Evolutionary conservation across 768 basidiomycete species (phyloP), one percentile per base, ranked within the genome.

Genomic region (Suillus ampliporus): DNA sequence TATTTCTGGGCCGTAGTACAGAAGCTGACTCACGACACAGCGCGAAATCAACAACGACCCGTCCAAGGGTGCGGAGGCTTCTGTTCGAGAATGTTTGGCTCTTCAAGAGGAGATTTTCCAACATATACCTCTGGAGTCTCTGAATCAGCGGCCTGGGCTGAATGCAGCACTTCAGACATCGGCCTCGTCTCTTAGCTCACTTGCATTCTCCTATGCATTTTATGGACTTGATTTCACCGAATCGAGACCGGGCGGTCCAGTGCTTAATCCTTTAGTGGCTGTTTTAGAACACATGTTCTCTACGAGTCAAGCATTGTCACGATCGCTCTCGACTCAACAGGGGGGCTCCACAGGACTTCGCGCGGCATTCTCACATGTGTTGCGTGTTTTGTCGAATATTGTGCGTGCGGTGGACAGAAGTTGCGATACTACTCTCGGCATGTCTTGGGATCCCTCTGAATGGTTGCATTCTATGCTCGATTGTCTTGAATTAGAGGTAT

Each of bases 401-500:
- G 72, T 85, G 40, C 76, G 77, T 38, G 76, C 83, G 63, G 71
- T 85, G 38, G 77, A 78, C 38, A 66, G 64, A 37, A 66, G 67
- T 50, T 67, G 67, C 19, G 75, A 79, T 3, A 65, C 72, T 3
- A 64, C 81, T 1, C 68, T 78, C 5, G 61, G 61, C 19, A 61
- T 90, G 5, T 58, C 74, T 1, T 94, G 92, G 92, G 72, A 87
- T 48, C 87, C 92, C 5, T 69, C 74, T 0, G 69, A 75, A 31
- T 97, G 95, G 95, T 74, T 91, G 7, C 68, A 79, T 2, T 72
- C 73, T 8, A 65, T 92, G 51, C 77, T 94, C 6, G 68, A 78
- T 13, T 81, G 76, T 38, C 72, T 94, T 46, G 80, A 87, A 58
- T 75, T 83, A 58, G 84, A 89, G 78, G 86, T 91, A 60, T 57